These are phyloP conservation scores for Saccharum officinarum DNA, from an alignment of 176 grass and related monocot genomes.

Conservation along the genomic window DNA sequence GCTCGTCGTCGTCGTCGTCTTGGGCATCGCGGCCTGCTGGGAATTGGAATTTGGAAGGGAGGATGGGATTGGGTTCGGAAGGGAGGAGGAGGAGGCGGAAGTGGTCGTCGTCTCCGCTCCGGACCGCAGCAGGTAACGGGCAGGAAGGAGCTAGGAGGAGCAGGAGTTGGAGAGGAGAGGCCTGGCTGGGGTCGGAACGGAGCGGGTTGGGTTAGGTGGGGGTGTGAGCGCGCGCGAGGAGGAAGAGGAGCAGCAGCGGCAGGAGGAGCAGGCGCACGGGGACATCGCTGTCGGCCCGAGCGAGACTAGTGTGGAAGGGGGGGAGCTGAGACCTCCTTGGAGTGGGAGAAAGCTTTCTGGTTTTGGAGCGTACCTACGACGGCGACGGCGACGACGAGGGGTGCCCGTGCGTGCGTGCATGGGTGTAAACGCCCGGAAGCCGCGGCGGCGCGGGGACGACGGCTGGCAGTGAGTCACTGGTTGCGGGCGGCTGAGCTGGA, in stretches of 20 bases:
- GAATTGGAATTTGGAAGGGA: neutral
- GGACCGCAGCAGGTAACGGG: neutral
- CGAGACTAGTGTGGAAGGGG: conserved; percentile 14
- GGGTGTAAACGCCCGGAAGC: neutral
- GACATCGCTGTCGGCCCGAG: neutral
- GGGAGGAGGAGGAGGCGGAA: neutral
- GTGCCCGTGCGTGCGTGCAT: neutral
- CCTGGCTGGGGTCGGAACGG: neutral
- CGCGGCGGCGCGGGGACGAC: neutral
- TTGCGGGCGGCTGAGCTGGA: neutral
- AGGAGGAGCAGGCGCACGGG: neutral
- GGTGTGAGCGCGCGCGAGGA: conserved; percentile 15
- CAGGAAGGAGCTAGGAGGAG: neutral
- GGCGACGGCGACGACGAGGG: neutral
- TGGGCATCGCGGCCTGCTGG: conserved; percentile 27
- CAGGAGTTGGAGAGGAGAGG: neutral
- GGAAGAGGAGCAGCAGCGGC: neutral
- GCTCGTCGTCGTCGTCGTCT: conserved; percentile 8
- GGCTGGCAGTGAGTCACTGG: neutral
- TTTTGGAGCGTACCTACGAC: neutral
- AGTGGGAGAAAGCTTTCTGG: neutral
- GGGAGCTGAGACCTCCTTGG: neutral
- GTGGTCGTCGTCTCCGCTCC: neutral
- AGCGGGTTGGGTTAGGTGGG: conserved; percentile 23
- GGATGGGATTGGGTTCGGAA: neutral